Conservation (phyloP, 345 rosid species). For the Cardamine chenopodiifolia region DNA sequence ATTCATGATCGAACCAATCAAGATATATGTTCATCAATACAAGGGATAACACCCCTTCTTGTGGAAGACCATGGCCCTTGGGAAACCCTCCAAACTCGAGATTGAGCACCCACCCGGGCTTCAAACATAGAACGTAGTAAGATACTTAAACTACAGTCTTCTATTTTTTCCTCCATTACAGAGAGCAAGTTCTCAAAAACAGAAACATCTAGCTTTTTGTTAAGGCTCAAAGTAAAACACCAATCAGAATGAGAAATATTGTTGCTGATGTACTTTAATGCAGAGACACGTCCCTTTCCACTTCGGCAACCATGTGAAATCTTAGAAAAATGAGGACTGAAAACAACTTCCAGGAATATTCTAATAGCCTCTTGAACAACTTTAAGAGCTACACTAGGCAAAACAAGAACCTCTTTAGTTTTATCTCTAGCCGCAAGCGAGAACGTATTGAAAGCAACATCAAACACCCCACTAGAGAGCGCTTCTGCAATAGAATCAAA, state of each 20-base stretch:
- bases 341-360: constrained; percentile 74
- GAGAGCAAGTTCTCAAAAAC: constrained; percentile 59
- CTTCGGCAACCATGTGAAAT: constrained; percentile 93
- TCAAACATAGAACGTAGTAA: constrained; percentile 70
- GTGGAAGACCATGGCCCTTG: constrained; percentile 96
- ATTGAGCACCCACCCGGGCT: constrained; percentile 66
- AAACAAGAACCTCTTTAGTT: constrained; percentile 64
- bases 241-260: constrained; percentile 66
- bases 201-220: constrained; percentile 55
- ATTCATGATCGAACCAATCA: constrained; percentile 68
- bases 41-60: constrained; percentile 84
- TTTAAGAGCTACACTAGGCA: constrained; percentile 70
- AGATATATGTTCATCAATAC: constrained; percentile 83
- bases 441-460: constrained; percentile 55
- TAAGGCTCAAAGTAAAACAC: constrained; percentile 74
- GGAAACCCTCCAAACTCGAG: constrained; percentile 89
- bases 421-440: constrained; percentile 62
- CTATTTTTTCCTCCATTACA: constrained; percentile 64
- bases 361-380: constrained; percentile 84
- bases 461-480: constrained; percentile 62
- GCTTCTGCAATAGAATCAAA: constrained; percentile 63
- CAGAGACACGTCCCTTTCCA: constrained; percentile 70
- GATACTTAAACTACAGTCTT: constrained; percentile 54
- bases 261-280: constrained; percentile 71
- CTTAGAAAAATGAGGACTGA: constrained; percentile 76